Percentiles rank a stretch among this genome's conserved stretches.
Conservation (phyloP, 148 eudicot species). For the Chenopodium berlandieri region DNA sequence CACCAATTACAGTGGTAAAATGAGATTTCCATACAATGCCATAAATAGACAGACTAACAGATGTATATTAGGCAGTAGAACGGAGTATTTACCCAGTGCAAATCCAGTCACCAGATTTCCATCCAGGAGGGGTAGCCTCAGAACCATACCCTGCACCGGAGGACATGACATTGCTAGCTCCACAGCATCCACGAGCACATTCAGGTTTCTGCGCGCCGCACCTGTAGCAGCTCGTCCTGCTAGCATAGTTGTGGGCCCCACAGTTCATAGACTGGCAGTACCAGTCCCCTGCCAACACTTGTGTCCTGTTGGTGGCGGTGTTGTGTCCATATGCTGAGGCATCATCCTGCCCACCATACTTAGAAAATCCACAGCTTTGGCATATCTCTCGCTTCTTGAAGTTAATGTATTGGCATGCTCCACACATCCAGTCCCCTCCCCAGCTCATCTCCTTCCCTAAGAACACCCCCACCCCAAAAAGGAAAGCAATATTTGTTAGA, state of each 20-base stretch:
- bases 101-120: slow-evolving; percentile 89
- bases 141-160: slow-evolving; percentile 30
- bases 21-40: background rate
- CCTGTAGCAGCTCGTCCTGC: slow-evolving; percentile 60
- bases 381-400: slow-evolving; percentile 77
- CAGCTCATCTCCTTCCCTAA: slow-evolving; percentile 47
- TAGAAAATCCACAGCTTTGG: slow-evolving; percentile 64
- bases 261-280: slow-evolving; percentile 65
- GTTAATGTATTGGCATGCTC: slow-evolving; percentile 72
- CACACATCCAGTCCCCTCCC: slow-evolving; percentile 86
- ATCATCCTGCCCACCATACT: slow-evolving; percentile 39
- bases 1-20: background rate
- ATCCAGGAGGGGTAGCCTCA: slow-evolving; percentile 56
- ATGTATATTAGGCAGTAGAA: too few species aligned
- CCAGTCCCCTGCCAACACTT: slow-evolving; percentile 83
- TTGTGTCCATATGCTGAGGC: slow-evolving; percentile 34
- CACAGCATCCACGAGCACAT: slow-evolving; percentile 26
- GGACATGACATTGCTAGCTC: slow-evolving; percentile 23
- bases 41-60: background rate
- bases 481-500: background rate
- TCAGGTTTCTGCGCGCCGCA: slow-evolving; percentile 48
- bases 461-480: background rate
- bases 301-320: slow-evolving; percentile 27
- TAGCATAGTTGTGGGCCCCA: slow-evolving; percentile 85
- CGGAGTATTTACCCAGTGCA: slow-evolving; percentile 45